These are phyloP conservation scores for Hippophae rhamnoides DNA, from an alignment of 306 rosid genomes.

Conservation along the genomic window DNA sequence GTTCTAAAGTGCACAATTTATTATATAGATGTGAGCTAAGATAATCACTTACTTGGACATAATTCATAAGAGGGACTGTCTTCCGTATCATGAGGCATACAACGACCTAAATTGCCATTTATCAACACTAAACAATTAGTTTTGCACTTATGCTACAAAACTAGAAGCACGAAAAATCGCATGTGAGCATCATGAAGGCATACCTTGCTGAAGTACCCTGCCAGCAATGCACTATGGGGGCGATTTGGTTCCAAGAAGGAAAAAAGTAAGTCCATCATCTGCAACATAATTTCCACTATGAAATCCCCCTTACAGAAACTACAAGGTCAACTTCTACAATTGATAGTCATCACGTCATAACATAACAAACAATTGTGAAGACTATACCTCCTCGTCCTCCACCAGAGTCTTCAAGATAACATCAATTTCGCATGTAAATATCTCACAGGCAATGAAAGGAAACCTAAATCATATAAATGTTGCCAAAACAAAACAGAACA, in stretches of 20 bases:
- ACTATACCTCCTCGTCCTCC: conserved; percentile 87
- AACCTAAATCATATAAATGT: conserved; percentile 47
- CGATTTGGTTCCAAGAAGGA: conserved; percentile 89
- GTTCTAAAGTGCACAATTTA: neutral
- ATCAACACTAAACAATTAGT: conserved; percentile 11
- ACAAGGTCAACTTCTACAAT: conserved; percentile 6
- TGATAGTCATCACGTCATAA: neutral
- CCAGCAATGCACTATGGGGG: conserved; percentile 63
- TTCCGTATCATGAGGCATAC: conserved; percentile 93
- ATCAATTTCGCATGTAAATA: conserved; percentile 95
- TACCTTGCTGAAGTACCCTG: conserved; percentile 87
- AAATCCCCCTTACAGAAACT: conserved; percentile 11
- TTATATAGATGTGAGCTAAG: neutral
- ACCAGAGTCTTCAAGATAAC: conserved; percentile 95
- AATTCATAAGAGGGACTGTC: conserved; percentile 87
- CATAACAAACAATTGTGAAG: conserved; percentile 5
- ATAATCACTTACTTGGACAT: conserved; percentile 67
- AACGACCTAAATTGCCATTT: conserved; percentile 51
- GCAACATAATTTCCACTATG: conserved; percentile 18
- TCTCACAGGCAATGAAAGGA: conserved; percentile 94
- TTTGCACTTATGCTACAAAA: neutral
- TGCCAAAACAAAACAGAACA: conserved; percentile 15
- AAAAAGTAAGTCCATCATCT: conserved; percentile 93
- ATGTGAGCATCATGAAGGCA: neutral
- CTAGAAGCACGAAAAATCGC: conserved; percentile 2